Evolutionary conservation across 202 grass and related monocot species (phyloP).

Genomic region (Eragrostis tef): DNA sequence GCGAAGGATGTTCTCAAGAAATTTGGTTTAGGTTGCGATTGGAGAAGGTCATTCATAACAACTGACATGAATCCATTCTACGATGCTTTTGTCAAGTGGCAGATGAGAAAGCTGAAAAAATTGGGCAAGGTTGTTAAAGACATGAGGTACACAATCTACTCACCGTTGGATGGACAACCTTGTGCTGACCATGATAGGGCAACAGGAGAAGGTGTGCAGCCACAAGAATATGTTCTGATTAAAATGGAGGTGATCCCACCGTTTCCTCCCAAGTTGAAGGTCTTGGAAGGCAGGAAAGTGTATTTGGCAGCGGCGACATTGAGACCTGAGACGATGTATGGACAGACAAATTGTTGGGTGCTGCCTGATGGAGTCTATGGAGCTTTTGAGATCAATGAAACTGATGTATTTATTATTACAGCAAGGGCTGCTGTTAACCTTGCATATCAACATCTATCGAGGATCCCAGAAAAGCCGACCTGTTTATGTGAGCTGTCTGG

Average conservation of each 20-base stretch:
- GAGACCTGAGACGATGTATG: slow-evolving; percentile 91
- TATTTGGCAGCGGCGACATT: slow-evolving; percentile 84
- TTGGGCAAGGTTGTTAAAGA: slow-evolving; percentile 86
- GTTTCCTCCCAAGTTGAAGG: slow-evolving; percentile 72
- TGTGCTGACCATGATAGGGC: slow-evolving; percentile 90
- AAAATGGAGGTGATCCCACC: slow-evolving; percentile 83
- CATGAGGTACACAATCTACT: slow-evolving; percentile 75
- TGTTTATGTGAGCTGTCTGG: slow-evolving; percentile 74
- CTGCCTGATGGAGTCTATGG: slow-evolving; percentile 80
- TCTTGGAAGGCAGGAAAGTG: slow-evolving; percentile 74
- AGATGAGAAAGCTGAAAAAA: slow-evolving; percentile 82
- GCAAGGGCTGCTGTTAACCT: slow-evolving; percentile 78
- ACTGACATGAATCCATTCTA: slow-evolving; percentile 86
- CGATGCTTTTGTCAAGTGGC: slow-evolving; percentile 88
- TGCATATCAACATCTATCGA: slow-evolving; percentile 76
- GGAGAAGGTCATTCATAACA: slow-evolving; percentile 86
- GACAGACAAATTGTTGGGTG: slow-evolving; percentile 90
- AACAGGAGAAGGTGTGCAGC: slow-evolving; percentile 75
- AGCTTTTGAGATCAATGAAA: slow-evolving; percentile 87
- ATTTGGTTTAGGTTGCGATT: slow-evolving; percentile 84
- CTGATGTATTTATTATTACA: slow-evolving; percentile 82
- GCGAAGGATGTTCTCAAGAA: slow-evolving; percentile 68
- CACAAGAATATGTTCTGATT: slow-evolving; percentile 87
- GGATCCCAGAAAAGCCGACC: slow-evolving; percentile 65
- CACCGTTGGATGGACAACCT: slow-evolving; percentile 87